Percentiles rank a stretch among this genome's conserved stretches.
phyloP scores from a whole-genome alignment of 129 eudicot species.

The Lactuca sativa region DNA sequence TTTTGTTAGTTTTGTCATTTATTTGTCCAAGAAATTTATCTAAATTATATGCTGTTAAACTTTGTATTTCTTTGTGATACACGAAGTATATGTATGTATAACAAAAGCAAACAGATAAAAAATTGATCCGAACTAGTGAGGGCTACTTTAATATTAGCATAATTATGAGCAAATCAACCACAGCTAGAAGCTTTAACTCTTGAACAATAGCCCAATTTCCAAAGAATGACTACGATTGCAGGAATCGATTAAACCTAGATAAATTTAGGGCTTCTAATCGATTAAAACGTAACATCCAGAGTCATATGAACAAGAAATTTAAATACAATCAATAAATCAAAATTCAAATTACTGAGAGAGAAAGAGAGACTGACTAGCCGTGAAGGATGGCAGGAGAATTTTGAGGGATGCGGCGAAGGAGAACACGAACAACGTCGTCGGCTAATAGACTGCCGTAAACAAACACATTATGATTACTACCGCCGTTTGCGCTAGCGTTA shows the following conservation, averaged over 20 bases:
- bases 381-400: conserved; percentile 64
- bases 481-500: conserved; percentile 11
- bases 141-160: conserved; percentile 1
- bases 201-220: not conserved
- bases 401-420: conserved; percentile 68
- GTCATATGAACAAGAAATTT: not conserved
- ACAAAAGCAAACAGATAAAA: not conserved
- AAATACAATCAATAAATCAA: conserved; percentile 6
- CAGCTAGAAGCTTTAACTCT: not conserved
- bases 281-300: conserved; percentile 11
- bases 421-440: conserved; percentile 81
- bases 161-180: not conserved
- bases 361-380: conserved; percentile 53
- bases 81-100: not conserved
- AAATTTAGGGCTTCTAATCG: not conserved
- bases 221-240: conserved; percentile 13
- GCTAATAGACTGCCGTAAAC: conserved; percentile 94
- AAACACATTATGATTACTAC: conserved; percentile 49
- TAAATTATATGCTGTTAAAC: not conserved
- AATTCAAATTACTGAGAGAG: not conserved
- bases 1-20: not conserved
- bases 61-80: not conserved
- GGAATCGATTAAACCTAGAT: not conserved
- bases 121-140: not conserved
- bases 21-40: not conserved